phyloP scores from a whole-genome alignment of 164 flowering plant genomes.

The Magnolia kwangsiensis region DNA sequence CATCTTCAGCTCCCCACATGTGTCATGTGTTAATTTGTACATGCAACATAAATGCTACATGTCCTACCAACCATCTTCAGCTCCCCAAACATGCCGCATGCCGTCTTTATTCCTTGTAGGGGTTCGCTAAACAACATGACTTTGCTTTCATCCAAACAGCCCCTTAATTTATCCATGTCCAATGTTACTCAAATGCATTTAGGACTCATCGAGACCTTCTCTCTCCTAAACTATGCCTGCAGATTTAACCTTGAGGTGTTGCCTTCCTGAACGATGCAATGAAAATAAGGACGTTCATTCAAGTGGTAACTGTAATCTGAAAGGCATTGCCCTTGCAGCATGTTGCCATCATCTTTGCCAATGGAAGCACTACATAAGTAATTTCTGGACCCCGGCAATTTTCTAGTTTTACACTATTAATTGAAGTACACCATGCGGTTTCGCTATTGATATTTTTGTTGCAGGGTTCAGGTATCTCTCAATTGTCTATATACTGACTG shows the following conservation, averaged over 20 bases:
- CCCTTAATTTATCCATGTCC: no score
- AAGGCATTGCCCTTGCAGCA: conserved; percentile 83
- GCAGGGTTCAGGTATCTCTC: neutral
- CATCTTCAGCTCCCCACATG: no score
- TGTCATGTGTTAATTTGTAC: no score
- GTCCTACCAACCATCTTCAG: no score
- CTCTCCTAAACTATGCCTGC: conserved; percentile 13
- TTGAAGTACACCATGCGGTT: neutral
- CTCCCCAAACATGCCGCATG: no score
- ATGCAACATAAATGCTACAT: no score
- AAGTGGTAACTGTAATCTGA: conserved; percentile 24
- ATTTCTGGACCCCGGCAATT: conserved; percentile 7
- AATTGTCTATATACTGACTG: neutral
- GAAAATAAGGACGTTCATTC: conserved; percentile 16
- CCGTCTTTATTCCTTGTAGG: no score
- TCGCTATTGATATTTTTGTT: neutral
- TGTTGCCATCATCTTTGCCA: conserved; percentile 99
- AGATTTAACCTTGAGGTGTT: conserved; percentile 90
- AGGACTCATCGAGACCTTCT: neutral
- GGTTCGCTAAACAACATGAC: no score
- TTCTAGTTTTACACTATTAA: neutral
- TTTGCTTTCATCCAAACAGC: no score
- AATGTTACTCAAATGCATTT: neutral
- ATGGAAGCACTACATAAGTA: conserved; percentile 89
- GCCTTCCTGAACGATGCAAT: conserved; percentile 31